Evolutionary conservation across 2,329 filamentous ascomycete species (phyloP).

Genomic region (Claviceps purpurea): DNA sequence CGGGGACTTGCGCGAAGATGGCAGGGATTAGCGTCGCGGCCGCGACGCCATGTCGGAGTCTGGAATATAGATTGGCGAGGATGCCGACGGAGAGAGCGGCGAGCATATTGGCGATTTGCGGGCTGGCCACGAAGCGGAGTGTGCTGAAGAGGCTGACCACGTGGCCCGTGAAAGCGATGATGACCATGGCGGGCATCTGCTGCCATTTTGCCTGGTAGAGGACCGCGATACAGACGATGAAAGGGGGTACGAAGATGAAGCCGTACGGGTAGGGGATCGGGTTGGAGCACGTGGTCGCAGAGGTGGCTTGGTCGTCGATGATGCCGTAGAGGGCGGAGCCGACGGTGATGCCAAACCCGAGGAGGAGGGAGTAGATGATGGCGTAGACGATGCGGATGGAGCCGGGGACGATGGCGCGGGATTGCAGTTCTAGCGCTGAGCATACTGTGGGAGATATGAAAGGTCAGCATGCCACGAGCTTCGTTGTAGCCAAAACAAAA

Average conservation of each 20-base stretch:
- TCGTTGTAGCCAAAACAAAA: background rate
- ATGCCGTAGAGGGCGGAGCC: constrained; percentile 50
- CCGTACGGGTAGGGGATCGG: constrained; percentile 31
- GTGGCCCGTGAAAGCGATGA: constrained; percentile 62
- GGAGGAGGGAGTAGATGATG: constrained; percentile 59
- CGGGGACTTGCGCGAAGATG: constrained; percentile 35
- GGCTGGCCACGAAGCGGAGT: constrained; percentile 50
- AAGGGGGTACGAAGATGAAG: constrained; percentile 62
- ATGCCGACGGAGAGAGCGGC: constrained; percentile 66
- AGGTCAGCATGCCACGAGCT: background rate
- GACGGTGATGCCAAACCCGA: constrained; percentile 60
- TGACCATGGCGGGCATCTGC: constrained; percentile 64
- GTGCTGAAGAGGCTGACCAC: constrained; percentile 63
- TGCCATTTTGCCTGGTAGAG: constrained; percentile 75
- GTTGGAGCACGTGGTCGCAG: constrained; percentile 26
- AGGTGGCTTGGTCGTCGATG: constrained; percentile 40
- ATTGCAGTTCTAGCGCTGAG: constrained; percentile 50
- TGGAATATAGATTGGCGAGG: constrained; percentile 65
- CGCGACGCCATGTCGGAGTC: constrained; percentile 37
- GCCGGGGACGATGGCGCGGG: constrained; percentile 53
- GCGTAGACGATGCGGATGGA: constrained; percentile 64
- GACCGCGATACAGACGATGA: constrained; percentile 58
- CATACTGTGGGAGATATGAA: constrained; percentile 16
- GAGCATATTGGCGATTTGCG: constrained; percentile 64
- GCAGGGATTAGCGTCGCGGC: constrained; percentile 33